Conservation (phyloP, 192 early-diverging fungal species). For the Chytriomyces sp. region DNA sequence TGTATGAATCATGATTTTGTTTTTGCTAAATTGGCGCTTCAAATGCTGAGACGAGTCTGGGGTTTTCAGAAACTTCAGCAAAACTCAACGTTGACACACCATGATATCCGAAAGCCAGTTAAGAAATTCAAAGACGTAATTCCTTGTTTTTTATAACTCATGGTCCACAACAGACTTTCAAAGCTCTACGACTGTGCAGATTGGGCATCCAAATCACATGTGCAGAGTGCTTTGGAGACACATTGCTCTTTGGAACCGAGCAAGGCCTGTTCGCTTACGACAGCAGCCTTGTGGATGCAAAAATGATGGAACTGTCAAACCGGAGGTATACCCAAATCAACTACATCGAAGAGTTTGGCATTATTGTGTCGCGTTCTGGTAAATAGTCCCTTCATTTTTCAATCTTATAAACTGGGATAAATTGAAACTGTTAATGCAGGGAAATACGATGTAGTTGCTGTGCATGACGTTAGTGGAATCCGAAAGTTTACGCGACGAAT, state of each 20-base stretch:
- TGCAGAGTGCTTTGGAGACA: conserved; percentile 56
- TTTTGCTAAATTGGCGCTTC: not conserved
- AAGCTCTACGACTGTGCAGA: conserved; percentile 56
- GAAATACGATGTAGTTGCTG: conserved; percentile 57
- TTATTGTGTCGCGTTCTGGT: conserved; percentile 61
- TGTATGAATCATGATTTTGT: conserved; percentile 15
- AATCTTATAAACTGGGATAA: not conserved
- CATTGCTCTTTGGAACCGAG: conserved; percentile 61
- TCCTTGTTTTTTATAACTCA: not conserved
- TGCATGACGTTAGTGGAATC: conserved; percentile 49
- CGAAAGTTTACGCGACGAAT: conserved; percentile 45
- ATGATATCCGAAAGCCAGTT: not conserved
- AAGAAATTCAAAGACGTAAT: not conserved
- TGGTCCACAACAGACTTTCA: conserved; percentile 42
- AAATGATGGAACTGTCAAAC: conserved; percentile 54
- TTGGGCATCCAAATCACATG: conserved; percentile 57
- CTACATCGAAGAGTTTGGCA: conserved; percentile 51
- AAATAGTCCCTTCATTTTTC: conserved; percentile 1
- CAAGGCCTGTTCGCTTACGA: conserved; percentile 62
- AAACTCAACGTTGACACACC: no score
- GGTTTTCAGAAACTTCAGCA: no score
- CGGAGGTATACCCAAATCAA: conserved; percentile 57
- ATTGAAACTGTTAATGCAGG: conserved; percentile 28
- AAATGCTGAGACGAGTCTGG: no score
- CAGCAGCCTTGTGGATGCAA: conserved; percentile 44